Evolutionary conservation across 2,329 filamentous ascomycete genomes (phyloP), one percentile per base, ranked within the genome.

Genomic region (Fusarium sacchari): DNA sequence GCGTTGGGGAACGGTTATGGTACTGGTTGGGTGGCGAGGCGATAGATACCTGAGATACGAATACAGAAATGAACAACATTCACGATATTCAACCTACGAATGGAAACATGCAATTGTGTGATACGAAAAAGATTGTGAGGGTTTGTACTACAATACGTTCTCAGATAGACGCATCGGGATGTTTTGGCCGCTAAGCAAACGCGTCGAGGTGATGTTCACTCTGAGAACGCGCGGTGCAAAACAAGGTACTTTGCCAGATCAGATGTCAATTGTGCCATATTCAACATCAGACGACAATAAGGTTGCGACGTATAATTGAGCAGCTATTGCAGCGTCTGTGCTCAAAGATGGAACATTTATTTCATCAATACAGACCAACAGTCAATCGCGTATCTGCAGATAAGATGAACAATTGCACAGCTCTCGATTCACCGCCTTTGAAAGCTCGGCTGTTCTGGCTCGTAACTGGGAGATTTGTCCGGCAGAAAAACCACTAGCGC

Each of bases 1-100:
- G 75, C 75, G 75, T 77, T 77, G 62, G 72, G 73, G 66, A 53
- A 50, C 22, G 32, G 47, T 28, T 28, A 64, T 7, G 39, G 60
- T 28, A 61, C 34, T 64, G 65, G 47, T 39, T 68, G 28, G 62
- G 71, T 26, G 71, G 49, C 55, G 60, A 64, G 55, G 47, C 34
- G 43, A 74, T 68, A 47, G 57, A 60, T 72, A 64, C 71, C 62
- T 46, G 49, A 66, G 44, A 68, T 43, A 58, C 26, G 44, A 32
- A 36, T 26, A 52, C n/a, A 36, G 30, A 71, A 34, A 72, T 55
- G 24, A 70, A 69, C 17, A 46, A 50, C 24, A 58, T 32, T 44
- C 6, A 60, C 14, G 15, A 49, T 24, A 39, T 28, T 34, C 7
- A 24, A 6, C 10, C 1, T 28, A 30, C 9, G 14, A 26, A 12